Evolutionary conservation across 345 rosid genomes (phyloP).

Genomic region (Rhizophora mangle): DNA sequence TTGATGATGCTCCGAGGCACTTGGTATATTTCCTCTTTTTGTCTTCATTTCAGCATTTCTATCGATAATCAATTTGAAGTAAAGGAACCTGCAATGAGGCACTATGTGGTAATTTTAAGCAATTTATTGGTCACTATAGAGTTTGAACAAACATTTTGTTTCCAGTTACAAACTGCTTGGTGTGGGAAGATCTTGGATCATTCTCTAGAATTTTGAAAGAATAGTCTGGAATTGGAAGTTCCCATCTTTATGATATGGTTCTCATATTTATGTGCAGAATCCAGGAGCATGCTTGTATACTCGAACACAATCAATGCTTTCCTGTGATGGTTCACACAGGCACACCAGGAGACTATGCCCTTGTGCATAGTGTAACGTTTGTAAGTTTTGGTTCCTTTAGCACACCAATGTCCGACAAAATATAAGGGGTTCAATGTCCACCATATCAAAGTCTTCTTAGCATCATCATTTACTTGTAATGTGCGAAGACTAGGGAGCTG

Average conservation of each 20-base stretch:
- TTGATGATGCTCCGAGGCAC: constrained; percentile 76
- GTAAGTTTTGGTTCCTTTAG: constrained; percentile 31
- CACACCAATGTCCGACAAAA: no score
- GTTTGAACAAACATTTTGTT: no score
- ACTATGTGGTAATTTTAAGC: no score
- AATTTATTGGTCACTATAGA: no score
- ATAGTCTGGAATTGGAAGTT: background rate
- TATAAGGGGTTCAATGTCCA: no score
- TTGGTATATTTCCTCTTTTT: constrained; percentile 45
- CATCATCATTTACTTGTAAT: no score
- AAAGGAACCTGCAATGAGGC: background rate
- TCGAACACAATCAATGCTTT: constrained; percentile 58
- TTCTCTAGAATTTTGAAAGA: background rate
- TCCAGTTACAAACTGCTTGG: no score
- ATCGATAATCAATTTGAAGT: background rate
- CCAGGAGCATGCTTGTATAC: constrained; percentile 91
- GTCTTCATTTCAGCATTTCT: background rate
- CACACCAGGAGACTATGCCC: constrained; percentile 90
- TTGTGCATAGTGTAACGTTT: constrained; percentile 53
- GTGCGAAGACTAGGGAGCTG: no score
- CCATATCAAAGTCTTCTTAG: no score
- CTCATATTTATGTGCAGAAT: constrained; percentile 43
- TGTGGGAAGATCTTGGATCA: background rate
- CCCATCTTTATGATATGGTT: background rate
- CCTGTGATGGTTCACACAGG: constrained; percentile 83